phyloP scores from a whole-genome alignment of 2,329 filamentous ascomycete genomes.

The Stagonosporopsis tanaceti region DNA sequence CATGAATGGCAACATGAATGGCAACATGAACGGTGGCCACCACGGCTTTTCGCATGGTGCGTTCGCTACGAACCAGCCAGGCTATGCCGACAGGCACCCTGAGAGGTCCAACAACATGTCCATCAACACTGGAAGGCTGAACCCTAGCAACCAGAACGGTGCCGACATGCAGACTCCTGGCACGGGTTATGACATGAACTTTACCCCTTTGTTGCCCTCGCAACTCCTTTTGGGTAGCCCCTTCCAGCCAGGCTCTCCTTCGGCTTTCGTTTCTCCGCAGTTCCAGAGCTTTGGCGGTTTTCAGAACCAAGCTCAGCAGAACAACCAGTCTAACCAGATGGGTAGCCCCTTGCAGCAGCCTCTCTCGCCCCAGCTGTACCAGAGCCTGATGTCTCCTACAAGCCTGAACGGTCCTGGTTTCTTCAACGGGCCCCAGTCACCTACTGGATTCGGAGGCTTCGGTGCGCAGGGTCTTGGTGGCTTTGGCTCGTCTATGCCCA shows the following conservation, averaged over 20 bases:
- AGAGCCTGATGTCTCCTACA: constrained; percentile 84
- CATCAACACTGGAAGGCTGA: constrained; percentile 84
- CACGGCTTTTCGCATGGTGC: constrained; percentile 93
- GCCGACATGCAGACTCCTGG: constrained; percentile 85
- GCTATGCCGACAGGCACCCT: constrained; percentile 86
- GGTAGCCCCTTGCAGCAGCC: constrained; percentile 74
- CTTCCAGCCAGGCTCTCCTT: constrained; percentile 93
- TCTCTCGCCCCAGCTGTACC: constrained; percentile 84
- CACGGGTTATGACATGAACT: constrained; percentile 96
- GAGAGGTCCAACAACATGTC: constrained; percentile 86
- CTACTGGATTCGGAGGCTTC: constrained; percentile 76
- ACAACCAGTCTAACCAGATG: constrained; percentile 68
- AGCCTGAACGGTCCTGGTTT: constrained; percentile 83
- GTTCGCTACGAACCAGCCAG: constrained; percentile 82
- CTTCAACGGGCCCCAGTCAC: constrained; percentile 82
- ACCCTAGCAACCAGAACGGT: constrained; percentile 62
- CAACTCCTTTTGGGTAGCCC: constrained; percentile 94
- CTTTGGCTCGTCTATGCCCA: constrained; percentile 77
- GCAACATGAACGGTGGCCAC: constrained; percentile 68
- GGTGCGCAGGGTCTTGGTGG: constrained; percentile 66
- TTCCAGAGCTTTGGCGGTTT: constrained; percentile 86
- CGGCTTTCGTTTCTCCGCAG: constrained; percentile 87
- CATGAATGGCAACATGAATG: constrained; percentile 57
- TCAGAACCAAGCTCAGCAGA: constrained; percentile 65
- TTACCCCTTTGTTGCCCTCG: constrained; percentile 92